Evolutionary conservation across 768 basidiomycete species (phyloP).

Genomic region (Multifurca ochricompacta): DNA sequence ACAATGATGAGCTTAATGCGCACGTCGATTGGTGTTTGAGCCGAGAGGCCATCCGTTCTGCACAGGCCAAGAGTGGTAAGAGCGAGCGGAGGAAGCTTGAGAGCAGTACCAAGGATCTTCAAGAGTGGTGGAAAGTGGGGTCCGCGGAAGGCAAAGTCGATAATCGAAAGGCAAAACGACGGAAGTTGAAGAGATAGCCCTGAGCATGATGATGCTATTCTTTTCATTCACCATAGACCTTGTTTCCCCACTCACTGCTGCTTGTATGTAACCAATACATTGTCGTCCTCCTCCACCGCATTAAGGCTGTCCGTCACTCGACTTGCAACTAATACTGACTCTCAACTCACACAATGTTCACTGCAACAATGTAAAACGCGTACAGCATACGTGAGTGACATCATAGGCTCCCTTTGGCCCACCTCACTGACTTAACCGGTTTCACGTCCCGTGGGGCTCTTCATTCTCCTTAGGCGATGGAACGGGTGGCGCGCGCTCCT

Average conservation of each 20-base stretch:
- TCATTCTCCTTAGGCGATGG: background rate
- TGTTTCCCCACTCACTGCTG: background rate
- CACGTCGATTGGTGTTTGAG: constrained; percentile 89
- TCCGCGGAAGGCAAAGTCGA: background rate
- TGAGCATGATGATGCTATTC: background rate
- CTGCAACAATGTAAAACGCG: too few species aligned
- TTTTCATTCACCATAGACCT: too few species aligned
- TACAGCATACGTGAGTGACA: background rate
- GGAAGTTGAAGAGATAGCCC: constrained; percentile 2
- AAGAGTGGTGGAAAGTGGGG: constrained; percentile 14
- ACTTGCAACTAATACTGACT: too few species aligned
- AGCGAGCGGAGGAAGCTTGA: background rate
- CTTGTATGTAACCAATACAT: too few species aligned
- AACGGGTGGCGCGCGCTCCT: background rate
- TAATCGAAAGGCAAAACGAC: constrained; percentile 4
- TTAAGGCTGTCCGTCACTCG: too few species aligned
- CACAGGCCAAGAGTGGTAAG: constrained; percentile 35
- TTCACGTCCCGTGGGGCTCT: background rate
- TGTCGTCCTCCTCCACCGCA: too few species aligned
- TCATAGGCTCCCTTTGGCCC: constrained; percentile 16
- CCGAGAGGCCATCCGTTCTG: constrained; percentile 64
- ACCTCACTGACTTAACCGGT: constrained; percentile 15
- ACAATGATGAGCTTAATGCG: constrained; percentile 76
- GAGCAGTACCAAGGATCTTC: background rate
- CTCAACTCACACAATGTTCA: too few species aligned